These are phyloP conservation scores for Trichocomaceae sp. DNA, from an alignment of 2,329 filamentous ascomycete genomes.

Conservation along the genomic window DNA sequence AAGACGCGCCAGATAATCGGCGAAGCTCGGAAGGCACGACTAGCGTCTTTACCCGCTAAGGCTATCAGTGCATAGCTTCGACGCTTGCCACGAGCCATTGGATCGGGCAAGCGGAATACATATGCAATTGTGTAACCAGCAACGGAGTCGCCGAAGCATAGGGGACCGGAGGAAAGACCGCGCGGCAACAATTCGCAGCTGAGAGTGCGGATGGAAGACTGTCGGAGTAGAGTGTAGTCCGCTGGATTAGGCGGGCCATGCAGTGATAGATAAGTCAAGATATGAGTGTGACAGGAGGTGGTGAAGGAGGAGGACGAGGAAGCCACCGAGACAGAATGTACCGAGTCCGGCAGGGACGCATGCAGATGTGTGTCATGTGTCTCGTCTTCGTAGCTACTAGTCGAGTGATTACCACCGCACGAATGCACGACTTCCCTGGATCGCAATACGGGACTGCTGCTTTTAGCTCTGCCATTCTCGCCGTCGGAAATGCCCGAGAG, in stretches of 20 bases:
- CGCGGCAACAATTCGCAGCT: conserved; percentile 52
- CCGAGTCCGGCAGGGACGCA: conserved; percentile 33
- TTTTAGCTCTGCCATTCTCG: conserved; percentile 45
- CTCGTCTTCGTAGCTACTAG: conserved; percentile 29
- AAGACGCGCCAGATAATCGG: conserved; percentile 49
- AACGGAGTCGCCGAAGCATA: conserved; percentile 52
- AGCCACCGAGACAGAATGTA: conserved; percentile 35
- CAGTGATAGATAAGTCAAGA: conserved; percentile 53
- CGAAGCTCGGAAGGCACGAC: conserved; percentile 41
- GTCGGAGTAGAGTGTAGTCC: conserved; percentile 50
- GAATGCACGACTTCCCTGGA: conserved; percentile 49
- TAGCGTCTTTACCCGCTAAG: conserved; percentile 48
- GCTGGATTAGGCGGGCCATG: conserved; percentile 49
- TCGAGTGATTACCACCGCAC: conserved; percentile 37
- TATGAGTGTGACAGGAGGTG: conserved; percentile 48
- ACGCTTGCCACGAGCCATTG: conserved; percentile 50
- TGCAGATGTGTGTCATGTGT: conserved; percentile 29
- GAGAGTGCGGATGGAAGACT: conserved; percentile 52
- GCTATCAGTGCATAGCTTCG: conserved; percentile 54
- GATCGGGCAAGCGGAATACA: conserved; percentile 53
- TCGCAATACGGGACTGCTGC: conserved; percentile 50
- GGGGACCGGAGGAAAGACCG: conserved; percentile 51
- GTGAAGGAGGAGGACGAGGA: conserved; percentile 40
- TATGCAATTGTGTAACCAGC: conserved; percentile 55
- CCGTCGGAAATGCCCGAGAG: conserved; percentile 44